phyloP scores from a whole-genome alignment of 2,329 filamentous ascomycete species.

The Biscogniauxia sp. region DNA sequence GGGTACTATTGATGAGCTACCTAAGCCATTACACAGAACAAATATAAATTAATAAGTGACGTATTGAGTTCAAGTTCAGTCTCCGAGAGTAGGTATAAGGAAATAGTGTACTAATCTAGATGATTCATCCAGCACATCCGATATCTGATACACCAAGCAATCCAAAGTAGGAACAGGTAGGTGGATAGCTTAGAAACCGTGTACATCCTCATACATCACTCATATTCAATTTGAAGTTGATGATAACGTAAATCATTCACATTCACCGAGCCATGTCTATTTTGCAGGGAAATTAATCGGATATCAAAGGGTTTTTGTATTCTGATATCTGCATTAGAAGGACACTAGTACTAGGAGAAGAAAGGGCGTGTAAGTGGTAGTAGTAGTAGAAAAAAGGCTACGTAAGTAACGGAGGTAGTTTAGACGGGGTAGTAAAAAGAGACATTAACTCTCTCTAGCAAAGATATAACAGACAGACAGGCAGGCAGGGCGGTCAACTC shows the following conservation, averaged over 20 bases:
- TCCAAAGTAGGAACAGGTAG: too few species aligned
- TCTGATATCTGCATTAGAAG: slow-evolving; percentile 64
- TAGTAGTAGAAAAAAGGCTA: slow-evolving; percentile 24
- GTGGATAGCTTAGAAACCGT: too few species aligned
- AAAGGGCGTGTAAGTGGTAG: slow-evolving; percentile 36
- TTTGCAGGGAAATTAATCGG: slow-evolving; percentile 4
- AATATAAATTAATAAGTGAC: too few species aligned
- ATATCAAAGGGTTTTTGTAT: slow-evolving; percentile 33
- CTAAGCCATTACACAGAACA: too few species aligned
- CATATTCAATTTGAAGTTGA: too few species aligned
- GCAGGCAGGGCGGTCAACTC: slow-evolving; percentile 19
- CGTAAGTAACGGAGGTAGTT: slow-evolving; percentile 12
- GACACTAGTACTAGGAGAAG: slow-evolving; percentile 54
- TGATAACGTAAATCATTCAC: not conserved
- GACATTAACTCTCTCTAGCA: slow-evolving; percentile 27
- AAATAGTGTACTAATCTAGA: too few species aligned
- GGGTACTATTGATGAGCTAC: too few species aligned
- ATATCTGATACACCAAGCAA: too few species aligned
- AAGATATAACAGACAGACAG: slow-evolving; percentile 27
- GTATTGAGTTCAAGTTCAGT: too few species aligned
- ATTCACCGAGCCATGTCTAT: not conserved
- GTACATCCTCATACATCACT: too few species aligned
- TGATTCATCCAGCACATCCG: too few species aligned
- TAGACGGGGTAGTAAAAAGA: slow-evolving; percentile 26
- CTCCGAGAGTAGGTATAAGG: too few species aligned